Base-by-base conservation (phyloP, 768 basidiomycete genomes). In the Porphyrellus cyaneotinctus region DNA sequence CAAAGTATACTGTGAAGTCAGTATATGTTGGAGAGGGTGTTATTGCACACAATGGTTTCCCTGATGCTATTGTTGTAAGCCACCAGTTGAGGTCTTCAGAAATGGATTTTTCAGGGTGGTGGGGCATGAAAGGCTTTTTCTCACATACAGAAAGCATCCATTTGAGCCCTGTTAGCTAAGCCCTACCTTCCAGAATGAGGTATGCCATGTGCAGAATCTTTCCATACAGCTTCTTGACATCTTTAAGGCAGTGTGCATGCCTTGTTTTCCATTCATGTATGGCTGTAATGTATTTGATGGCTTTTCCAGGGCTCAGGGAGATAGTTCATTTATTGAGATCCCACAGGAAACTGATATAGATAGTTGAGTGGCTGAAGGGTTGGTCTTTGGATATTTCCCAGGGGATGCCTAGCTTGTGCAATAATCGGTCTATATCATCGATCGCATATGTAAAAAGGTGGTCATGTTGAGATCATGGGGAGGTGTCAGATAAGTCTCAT, bases 161-260 rank as follows among this genome's bases (percentile, higher is more conserved):
- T 51, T 79, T 73, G 18, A 80, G 52, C n/a, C 46, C 42, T 37
- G 72, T 76, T 49, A 80, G 68, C 56, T 74, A 76, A 1, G 77
- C 72, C 0, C 70, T 63, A 11, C 69, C 70, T 23, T 2, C 28
- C 1, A 70, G 70, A 3, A 74, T 32, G 0, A 75, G 58, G 1
- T 62, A 43, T 23, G 13, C 1, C 1, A 23, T 13, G 6, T 43
- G 32, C 0, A 43, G 43, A 2, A 43, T 6, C 20, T 43, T 43
- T 0, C 43, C 18, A 20, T 43, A 46, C 15, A 30, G 43, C 10
- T 32, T 45, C 22, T 15, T 20, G 18, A 45, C 8, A 15, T 45
- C n/a, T n/a, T n/a, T n/a, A n/a, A n/a, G n/a, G n/a, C n/a, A n/a
- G n/a, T n/a, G n/a, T n/a, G n/a, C n/a, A n/a, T n/a, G n/a, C n/a